Percentiles rank a stretch among this genome's conserved stretches.
These are phyloP conservation scores for Strobilomyces confusus DNA, from an alignment of 768 basidiomycete species.

Conservation along the genomic window DNA sequence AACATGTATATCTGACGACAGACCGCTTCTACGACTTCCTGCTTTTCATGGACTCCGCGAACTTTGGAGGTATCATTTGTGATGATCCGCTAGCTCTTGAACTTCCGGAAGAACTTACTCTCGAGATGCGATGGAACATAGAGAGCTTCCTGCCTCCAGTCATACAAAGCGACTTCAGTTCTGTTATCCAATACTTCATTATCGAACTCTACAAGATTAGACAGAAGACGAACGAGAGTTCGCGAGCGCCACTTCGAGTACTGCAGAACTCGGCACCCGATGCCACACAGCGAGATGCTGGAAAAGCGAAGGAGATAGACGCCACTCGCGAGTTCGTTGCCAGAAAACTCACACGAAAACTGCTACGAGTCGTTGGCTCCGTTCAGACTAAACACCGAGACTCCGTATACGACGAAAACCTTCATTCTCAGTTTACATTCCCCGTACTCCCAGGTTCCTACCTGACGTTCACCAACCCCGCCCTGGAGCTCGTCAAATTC, in stretches of 20 bases:
- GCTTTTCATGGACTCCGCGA: constrained; percentile 93
- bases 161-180: constrained; percentile 72
- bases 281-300: constrained; percentile 59
- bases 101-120: constrained; percentile 60
- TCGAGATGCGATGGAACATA: constrained; percentile 93
- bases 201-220: constrained; percentile 76
- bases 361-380: constrained; percentile 66
- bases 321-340: constrained; percentile 71
- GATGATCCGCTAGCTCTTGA: constrained; percentile 70
- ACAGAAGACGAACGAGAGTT: constrained; percentile 54
- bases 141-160: constrained; percentile 81
- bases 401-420: constrained; percentile 51
- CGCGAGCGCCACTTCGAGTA: constrained; percentile 68
- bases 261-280: constrained; percentile 66
- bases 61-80: constrained; percentile 87
- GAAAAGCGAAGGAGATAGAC: constrained; percentile 67
- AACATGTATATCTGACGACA: constrained; percentile 83
- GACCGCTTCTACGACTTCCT: constrained; percentile 91
- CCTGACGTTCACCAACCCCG: constrained; percentile 71
- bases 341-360: constrained; percentile 72
- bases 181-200: constrained; percentile 76
- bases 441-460: constrained; percentile 86
- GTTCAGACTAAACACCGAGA: constrained; percentile 60
- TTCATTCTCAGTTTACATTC: constrained; percentile 63
- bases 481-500: constrained; percentile 88